These are phyloP conservation scores for Rhodocollybia butyracea DNA, from an alignment of 768 basidiomycete species.

Conservation along the genomic window DNA sequence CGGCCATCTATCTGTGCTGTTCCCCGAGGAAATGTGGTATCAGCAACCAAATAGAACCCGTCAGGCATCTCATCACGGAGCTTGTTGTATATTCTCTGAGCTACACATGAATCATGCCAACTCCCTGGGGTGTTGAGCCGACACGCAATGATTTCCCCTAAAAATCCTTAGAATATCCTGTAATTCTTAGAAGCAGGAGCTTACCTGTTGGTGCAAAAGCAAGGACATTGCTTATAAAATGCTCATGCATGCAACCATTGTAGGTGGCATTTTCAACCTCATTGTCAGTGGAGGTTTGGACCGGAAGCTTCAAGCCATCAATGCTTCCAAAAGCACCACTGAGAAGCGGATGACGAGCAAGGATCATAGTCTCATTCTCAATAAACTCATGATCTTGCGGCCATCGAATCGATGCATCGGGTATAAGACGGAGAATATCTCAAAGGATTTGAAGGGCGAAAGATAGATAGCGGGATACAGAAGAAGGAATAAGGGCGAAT, in stretches of 20 bases:
- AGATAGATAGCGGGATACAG: no score
- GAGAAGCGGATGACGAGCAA: no score
- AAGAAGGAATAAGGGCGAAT: no score
- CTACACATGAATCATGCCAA: slow-evolving; percentile 46
- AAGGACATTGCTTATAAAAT: slow-evolving; percentile 36
- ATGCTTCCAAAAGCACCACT: no score
- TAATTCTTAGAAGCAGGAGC: not conserved
- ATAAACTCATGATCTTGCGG: no score
- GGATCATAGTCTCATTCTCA: no score
- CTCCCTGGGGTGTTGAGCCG: slow-evolving; percentile 41
- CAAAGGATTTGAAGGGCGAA: no score
- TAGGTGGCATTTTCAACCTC: slow-evolving; percentile 45
- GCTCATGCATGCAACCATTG: slow-evolving; percentile 40
- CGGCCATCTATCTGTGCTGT: slow-evolving; percentile 23
- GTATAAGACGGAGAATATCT: no score
- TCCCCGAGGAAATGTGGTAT: slow-evolving; percentile 44
- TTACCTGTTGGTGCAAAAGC: slow-evolving; percentile 33
- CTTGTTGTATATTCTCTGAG: slow-evolving; percentile 34
- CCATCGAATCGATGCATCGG: no score
- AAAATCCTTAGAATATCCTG: not conserved
- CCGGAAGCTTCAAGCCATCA: slow-evolving; percentile 34
- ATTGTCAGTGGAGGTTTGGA: slow-evolving; percentile 31
- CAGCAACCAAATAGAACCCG: slow-evolving; percentile 39
- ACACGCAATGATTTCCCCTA: slow-evolving; percentile 33
- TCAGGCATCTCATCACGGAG: slow-evolving; percentile 30